Evolutionary conservation across 768 basidiomycete genomes (phyloP).

Genomic region (Auriscalpium vulgare): DNA sequence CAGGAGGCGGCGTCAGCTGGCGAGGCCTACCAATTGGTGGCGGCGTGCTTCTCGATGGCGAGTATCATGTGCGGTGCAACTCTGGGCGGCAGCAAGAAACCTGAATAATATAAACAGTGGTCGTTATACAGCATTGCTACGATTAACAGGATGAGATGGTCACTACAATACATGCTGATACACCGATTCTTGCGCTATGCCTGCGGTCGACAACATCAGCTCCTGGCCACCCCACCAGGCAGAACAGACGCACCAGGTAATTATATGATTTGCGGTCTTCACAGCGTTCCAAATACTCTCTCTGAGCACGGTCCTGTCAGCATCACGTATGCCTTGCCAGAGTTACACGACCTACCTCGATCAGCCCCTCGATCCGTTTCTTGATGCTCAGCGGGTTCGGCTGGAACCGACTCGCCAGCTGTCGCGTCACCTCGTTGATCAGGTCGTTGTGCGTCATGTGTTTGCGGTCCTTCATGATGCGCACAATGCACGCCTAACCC

Average conservation of each 20-base stretch:
- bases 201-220: too few relatives aligned
- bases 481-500: slow-evolving; percentile 86
- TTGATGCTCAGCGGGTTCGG: slow-evolving; percentile 86
- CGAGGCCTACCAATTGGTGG: too few relatives aligned
- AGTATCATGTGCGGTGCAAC: too few relatives aligned
- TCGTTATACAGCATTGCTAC: too few relatives aligned
- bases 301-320: slow-evolving; percentile 33
- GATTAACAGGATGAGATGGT: too few relatives aligned
- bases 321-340: background rate
- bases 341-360: slow-evolving; percentile 58
- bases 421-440: slow-evolving; percentile 83
- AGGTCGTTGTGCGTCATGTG: slow-evolving; percentile 83
- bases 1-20: too few relatives aligned
- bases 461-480: slow-evolving; percentile 96
- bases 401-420: slow-evolving; percentile 75
- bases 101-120: too few relatives aligned
- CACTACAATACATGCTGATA: too few relatives aligned
- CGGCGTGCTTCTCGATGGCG: too few relatives aligned
- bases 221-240: too few relatives aligned
- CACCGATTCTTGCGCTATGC: too few relatives aligned
- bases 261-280: slow-evolving; percentile 85
- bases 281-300: slow-evolving; percentile 90
- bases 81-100: too few relatives aligned
- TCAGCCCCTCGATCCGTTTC: slow-evolving; percentile 85
- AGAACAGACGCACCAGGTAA: slow-evolving; percentile 42